phyloP scores from a whole-genome alignment of 1,139 yeast genomes.

The Sugiyamaella novakii region DNA sequence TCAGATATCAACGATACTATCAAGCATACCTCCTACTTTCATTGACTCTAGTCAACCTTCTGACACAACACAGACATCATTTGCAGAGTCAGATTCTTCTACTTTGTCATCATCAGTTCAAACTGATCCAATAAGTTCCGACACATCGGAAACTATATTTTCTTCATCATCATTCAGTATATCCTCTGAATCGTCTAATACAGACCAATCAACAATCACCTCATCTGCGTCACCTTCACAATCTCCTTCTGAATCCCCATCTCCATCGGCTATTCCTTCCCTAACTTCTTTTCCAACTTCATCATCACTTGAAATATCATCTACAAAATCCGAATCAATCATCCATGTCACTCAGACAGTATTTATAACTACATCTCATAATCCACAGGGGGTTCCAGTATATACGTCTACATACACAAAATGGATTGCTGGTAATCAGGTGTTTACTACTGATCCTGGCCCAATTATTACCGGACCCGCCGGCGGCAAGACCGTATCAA shows the following conservation, averaged over 20 bases:
- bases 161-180: neutral
- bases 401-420: conserved; percentile 20
- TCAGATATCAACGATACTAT: conserved; percentile 4
- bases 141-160: neutral
- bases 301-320: neutral
- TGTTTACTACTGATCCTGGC: conserved; percentile 20
- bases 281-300: conserved; percentile 4
- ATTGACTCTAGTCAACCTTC: too few relatives aligned
- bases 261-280: conserved; percentile 5
- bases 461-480: conserved; percentile 18
- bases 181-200: neutral
- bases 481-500: conserved; percentile 1
- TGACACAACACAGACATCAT: conserved; percentile 15
- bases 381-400: conserved; percentile 10
- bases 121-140: neutral
- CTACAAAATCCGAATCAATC: neutral
- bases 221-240: conserved; percentile 5
- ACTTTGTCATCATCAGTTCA: conserved; percentile 1
- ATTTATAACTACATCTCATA: conserved; percentile 12
- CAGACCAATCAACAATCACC: neutral
- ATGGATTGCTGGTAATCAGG: conserved; percentile 20
- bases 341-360: conserved; percentile 18
- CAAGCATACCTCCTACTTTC: too few relatives aligned
- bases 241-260: conserved; percentile 4
- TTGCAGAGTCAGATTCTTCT: conserved; percentile 2